A percentile compares a stretch with the other conserved stretches of the same genome.
Conservation (phyloP, 441 rosid genomes). For the Mallotus japonicus region DNA sequence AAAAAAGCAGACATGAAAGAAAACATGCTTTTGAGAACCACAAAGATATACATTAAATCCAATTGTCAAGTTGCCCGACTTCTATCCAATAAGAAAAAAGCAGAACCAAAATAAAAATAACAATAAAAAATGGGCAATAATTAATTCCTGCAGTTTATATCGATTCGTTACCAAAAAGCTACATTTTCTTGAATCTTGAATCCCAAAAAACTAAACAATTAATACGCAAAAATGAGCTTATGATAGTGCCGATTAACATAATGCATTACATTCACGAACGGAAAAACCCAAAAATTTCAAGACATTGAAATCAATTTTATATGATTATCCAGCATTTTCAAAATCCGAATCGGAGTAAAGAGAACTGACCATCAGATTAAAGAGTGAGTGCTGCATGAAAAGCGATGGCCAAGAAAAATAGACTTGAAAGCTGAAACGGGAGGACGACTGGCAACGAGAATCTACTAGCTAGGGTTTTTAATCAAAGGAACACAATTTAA, state of each 20-base stretch:
- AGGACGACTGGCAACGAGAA: too few relatives aligned
- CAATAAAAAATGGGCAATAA: not conserved
- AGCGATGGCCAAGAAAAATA: not conserved
- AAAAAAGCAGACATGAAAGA: too few relatives aligned
- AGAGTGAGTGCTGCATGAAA: not conserved
- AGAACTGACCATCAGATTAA: not conserved
- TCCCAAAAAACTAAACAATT: too few relatives aligned
- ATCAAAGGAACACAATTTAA: not conserved
- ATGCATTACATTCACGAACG: not conserved
- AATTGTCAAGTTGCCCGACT: not conserved
- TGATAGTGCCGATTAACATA: not conserved
- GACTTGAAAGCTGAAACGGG: too few relatives aligned
- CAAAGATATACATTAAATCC: not conserved
- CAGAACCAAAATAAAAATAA: not conserved
- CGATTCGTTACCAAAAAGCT: not conserved
- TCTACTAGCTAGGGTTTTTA: conserved; percentile 2
- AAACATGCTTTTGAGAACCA: too few relatives aligned
- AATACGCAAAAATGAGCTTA: not conserved
- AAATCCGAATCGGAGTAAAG: not conserved
- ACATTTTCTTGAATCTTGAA: not conserved
- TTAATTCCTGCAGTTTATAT: not conserved
- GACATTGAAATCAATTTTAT: not conserved
- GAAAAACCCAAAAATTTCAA: not conserved
- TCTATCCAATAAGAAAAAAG: not conserved
- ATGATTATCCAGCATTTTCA: not conserved